Evolutionary conservation across 768 basidiomycete species (phyloP), one percentile per base, ranked within the genome.

Genomic region (Favolaschia claudopus): DNA sequence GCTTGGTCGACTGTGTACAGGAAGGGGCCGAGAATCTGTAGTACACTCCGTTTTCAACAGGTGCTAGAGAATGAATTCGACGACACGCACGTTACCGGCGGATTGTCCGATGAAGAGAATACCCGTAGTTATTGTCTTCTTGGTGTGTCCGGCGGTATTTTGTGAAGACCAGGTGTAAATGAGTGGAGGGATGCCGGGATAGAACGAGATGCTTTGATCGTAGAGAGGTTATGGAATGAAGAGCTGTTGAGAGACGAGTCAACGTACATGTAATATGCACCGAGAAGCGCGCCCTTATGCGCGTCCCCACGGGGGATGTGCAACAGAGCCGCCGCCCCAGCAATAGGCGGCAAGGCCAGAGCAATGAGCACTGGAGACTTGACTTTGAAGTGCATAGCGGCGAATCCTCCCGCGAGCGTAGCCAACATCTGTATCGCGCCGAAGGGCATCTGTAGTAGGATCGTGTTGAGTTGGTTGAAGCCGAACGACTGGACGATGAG

Each of bases 41-140:
- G 24, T 19, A n/a, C n/a, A n/a, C n/a, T n/a, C n/a, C n/a, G n/a
- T n/a, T n/a, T n/a, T n/a, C n/a, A 17, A 14, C 2, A 38, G 20
- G 7, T 15, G 13, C 36, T 24, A 50, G 34, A 20, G 17, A 17
- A 7, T 5, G 29, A 14, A 13, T 17, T 13, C 12, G 7, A 25
- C 36, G 19, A 15, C 8, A 47, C 67, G 62, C 32, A 74, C 70
- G 49, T 77, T 77, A 5, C 75, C 76, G 1, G 69, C 73, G 12
- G 74, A 76, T 43, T 73, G 71, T 8, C 70, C 76, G 36, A 74
- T 70, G 63, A 77, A 77, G 61, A 74, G 70, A 20, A 76, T 48
- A 4, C 74, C 74, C 34, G 76, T 76, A 10, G 72, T 72, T 14
- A 72, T 59, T 15, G 70, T 60, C 60, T 74, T 74, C 60, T 74